These are phyloP conservation scores for Martensiomyces pterosporus DNA, from an alignment of 192 early-diverging fungal species.

Conservation along the genomic window DNA sequence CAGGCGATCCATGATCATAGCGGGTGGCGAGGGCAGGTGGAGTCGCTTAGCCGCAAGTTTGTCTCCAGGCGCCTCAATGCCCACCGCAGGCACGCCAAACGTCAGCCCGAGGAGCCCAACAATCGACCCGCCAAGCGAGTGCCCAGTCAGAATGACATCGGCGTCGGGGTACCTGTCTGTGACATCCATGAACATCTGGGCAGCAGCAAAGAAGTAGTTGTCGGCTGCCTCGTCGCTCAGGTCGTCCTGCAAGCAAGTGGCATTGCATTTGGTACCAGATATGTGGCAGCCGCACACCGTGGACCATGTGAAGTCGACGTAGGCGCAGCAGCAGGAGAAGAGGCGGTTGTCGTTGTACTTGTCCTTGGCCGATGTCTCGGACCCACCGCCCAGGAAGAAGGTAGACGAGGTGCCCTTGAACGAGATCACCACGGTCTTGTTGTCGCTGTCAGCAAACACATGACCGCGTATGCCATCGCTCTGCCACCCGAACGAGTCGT, in stretches of 20 bases:
- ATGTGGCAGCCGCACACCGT: conserved; percentile 82
- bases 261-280: conserved; percentile 55
- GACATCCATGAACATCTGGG: conserved; percentile 67
- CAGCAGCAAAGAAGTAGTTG: conserved; percentile 45
- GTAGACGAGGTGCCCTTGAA: conserved; percentile 82
- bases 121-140: conserved; percentile 80
- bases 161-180: conserved; percentile 62
- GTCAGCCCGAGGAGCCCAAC: conserved; percentile 74
- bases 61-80: conserved; percentile 85
- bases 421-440: conserved; percentile 71
- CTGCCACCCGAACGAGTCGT: conserved; percentile 69
- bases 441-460: conserved; percentile 68
- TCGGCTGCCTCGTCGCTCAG: conserved; percentile 56
- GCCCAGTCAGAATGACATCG: conserved; percentile 77
- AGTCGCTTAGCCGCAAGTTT: conserved; percentile 68
- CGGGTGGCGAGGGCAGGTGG: conserved; percentile 68
- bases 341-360: conserved; percentile 88
- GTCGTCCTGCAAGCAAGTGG: conserved; percentile 57
- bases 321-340: conserved; percentile 96
- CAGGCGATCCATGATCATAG: conserved; percentile 50
- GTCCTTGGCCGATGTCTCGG: conserved; percentile 67
- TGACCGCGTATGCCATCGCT: conserved; percentile 78
- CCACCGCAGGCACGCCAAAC: conserved; percentile 76
- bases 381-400: conserved; percentile 62
- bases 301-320: conserved; percentile 73